Conservation (phyloP, 1,284 basidiomycete species). For the Ustilago loliicola region DNA sequence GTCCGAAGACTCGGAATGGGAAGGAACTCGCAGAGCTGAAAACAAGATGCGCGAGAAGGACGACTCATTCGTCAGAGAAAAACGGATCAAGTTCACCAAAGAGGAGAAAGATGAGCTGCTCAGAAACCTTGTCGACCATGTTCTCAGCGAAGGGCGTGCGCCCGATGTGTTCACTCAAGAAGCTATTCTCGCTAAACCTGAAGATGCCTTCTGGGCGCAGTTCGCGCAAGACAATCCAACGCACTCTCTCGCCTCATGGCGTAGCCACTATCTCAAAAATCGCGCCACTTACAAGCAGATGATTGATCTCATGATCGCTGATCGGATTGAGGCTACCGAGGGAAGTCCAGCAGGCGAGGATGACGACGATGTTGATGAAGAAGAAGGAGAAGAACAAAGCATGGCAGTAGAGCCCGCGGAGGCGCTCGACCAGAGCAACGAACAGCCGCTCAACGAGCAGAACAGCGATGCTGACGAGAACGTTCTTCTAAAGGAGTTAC, state of each 20-base stretch:
- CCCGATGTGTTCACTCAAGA: slow-evolving; percentile 17
- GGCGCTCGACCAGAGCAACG: neutral
- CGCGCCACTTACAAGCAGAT: slow-evolving; percentile 26
- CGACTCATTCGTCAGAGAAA: neutral
- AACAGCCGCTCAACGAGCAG: neutral
- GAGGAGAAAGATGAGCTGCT: slow-evolving; percentile 26
- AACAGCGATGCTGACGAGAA: neutral
- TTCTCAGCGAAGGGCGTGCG: slow-evolving; percentile 5
- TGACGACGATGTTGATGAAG: neutral
- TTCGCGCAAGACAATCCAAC: slow-evolving; percentile 16
- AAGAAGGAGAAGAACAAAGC: neutral
- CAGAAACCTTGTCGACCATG: slow-evolving; percentile 10
- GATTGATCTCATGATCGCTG: slow-evolving; percentile 12
- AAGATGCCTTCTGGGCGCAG: slow-evolving; percentile 32
- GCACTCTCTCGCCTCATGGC: slow-evolving; percentile 40
- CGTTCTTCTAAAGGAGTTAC: neutral
- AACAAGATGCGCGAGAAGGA: slow-evolving; percentile 15
- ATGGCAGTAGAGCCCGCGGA: neutral
- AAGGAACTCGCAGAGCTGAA: slow-evolving; percentile 23
- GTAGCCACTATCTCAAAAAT: slow-evolving; percentile 45
- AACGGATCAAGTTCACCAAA: slow-evolving; percentile 17
- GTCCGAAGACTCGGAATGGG: slow-evolving; percentile 34
- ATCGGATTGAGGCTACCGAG: slow-evolving; percentile 2
- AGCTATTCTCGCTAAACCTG: slow-evolving; percentile 17
- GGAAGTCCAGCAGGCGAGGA: slow-evolving; percentile 9